Evolutionary conservation across 768 basidiomycete species (phyloP).

Genomic region (Mycena latifolia): DNA sequence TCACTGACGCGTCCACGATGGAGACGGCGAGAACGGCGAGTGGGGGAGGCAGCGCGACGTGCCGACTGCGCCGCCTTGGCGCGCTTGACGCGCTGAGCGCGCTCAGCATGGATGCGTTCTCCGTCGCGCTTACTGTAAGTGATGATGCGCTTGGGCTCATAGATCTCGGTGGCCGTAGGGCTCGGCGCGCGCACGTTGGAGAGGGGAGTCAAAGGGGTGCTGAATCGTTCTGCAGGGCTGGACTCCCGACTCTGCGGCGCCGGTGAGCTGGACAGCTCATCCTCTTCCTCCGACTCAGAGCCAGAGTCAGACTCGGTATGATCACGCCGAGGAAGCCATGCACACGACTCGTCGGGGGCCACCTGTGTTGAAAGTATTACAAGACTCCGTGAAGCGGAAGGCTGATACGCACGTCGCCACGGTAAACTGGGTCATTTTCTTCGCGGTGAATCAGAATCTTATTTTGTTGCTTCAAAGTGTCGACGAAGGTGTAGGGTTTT

Average conservation of each 20-base stretch:
- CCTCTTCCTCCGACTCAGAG: neutral
- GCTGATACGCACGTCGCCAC: neutral
- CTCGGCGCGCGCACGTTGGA: neutral
- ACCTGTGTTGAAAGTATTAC: neutral
- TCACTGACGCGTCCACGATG: neutral
- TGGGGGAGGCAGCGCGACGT: neutral
- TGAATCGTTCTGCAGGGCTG: neutral
- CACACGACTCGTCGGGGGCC: neutral
- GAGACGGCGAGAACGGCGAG: neutral
- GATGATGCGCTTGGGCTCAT: neutral
- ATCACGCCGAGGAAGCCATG: neutral
- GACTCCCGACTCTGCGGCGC: neutral
- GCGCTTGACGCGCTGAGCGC: too few relatives aligned
- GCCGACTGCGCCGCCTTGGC: too few relatives aligned
- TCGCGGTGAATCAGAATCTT: neutral
- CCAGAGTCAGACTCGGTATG: neutral
- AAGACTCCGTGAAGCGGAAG: neutral
- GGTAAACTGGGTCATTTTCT: neutral
- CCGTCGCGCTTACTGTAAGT: neutral
- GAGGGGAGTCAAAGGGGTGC: neutral
- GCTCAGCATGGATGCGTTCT: neutral
- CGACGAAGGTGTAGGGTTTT: neutral
- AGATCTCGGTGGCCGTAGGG: neutral
- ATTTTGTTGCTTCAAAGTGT: neutral
- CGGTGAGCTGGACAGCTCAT: too few relatives aligned